Conservation (phyloP, 768 basidiomycete species). For the Boletus sp. region DNA sequence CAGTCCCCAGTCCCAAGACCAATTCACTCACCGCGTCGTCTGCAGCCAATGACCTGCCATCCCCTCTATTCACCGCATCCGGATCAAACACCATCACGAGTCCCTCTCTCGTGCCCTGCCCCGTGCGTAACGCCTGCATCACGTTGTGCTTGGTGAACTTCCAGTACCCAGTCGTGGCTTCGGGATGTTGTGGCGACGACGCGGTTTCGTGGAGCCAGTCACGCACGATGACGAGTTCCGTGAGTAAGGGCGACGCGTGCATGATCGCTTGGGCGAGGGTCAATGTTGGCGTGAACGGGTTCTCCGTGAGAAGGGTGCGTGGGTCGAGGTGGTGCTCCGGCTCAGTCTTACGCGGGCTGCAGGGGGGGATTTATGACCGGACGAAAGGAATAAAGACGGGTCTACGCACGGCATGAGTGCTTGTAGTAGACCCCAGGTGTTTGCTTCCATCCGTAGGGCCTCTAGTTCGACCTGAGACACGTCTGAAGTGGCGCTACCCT, state of each 20-base stretch:
- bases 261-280: conserved; percentile 75
- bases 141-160: conserved; percentile 76
- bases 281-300: conserved; percentile 81
- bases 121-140: conserved; percentile 61
- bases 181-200: conserved; percentile 56
- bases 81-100: conserved; percentile 76
- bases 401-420: conserved; percentile 68
- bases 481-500: conserved; percentile 37
- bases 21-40: conserved; percentile 69
- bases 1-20: not conserved
- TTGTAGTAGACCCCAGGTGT: conserved; percentile 82
- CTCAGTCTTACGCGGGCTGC: conserved; percentile 69
- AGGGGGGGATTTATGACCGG: not conserved
- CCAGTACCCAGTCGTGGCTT: conserved; percentile 81
- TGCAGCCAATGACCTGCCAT: conserved; percentile 57
- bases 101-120: conserved; percentile 42
- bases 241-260: conserved; percentile 60
- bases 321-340: conserved; percentile 47
- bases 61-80: conserved; percentile 66
- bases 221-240: conserved; percentile 78
- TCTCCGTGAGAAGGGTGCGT: conserved; percentile 55
- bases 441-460: conserved; percentile 66
- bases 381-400: not conserved
- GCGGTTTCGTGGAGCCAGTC: conserved; percentile 87
- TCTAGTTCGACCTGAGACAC: conserved; percentile 54